Base-by-base conservation (phyloP, 108 stramenopile species). In the Nannochloropsis salina region DNA sequence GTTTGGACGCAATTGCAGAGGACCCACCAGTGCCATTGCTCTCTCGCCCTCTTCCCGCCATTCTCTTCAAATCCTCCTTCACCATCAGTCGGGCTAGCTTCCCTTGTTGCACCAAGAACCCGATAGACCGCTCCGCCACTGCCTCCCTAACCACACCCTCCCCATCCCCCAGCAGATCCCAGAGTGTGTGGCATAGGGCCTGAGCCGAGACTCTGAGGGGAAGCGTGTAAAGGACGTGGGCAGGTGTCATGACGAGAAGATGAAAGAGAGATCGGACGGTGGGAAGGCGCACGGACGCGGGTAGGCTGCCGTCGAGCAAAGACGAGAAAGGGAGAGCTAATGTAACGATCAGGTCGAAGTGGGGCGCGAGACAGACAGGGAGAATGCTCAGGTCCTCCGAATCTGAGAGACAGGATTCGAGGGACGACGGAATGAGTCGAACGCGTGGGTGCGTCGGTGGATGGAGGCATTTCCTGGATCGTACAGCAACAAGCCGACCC, bases 311-410 rank as follows among this genome's bases (percentile, higher is more conserved):
- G 8, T 74, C 61, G n/a, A 74, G 15, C 20, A 74, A n/a, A n/a
- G 61, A 4, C 1, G 61, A 74, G 8, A 74, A 74, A n/a, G 61
- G 61, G 4, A 74, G 61, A n/a, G 61, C 61, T 4, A 74, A n/a
- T 1, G n/a, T 15, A n/a, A 74, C 20, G 61, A 74, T 15, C 20
- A 74, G 61, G 61, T 15, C 15, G 61, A 74, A n/a, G 61, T 74
- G 61, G 61, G 61, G 61, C 20, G 15, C 61, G 61, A 74, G 61
- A n/a, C 61, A 74, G 61, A 74, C 20, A n/a, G 61, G 61, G 61
- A 74, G 15, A 2, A 15, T 15, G 6, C 61, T 74, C 61, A 74
- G 61, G 61, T 74, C 61, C n/a, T 74, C 61, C 61, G 61, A n/a
- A n/a, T 74, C 61, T 15, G 61, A n/a, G 6, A n/a, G 61, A n/a